Conservation (phyloP, 78 protist genomes). For the Dictyostelium capitatum region DNA sequence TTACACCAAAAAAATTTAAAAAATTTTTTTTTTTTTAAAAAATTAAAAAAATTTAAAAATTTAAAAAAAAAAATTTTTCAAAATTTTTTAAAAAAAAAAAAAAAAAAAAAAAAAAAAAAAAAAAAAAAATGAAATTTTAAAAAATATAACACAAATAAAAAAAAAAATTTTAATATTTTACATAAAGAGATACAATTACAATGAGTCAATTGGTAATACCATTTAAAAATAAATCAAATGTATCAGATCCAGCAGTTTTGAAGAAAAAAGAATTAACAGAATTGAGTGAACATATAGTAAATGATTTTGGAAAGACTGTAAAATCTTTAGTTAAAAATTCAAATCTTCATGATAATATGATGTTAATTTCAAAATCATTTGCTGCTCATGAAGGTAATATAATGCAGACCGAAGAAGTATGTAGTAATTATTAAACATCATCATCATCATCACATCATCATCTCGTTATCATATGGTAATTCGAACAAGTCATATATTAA, state of each 20-base stretch:
- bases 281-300: conserved; percentile 37
- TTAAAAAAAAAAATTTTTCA: too few relatives aligned
- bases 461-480: too few relatives aligned
- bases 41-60: too few relatives aligned
- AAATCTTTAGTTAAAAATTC: conserved; percentile 65
- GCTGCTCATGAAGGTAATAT: conserved; percentile 58
- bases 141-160: too few relatives aligned
- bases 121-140: too few relatives aligned
- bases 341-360: conserved; percentile 65
- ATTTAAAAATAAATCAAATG: background rate
- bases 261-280: conserved; percentile 68
- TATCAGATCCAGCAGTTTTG: conserved; percentile 30
- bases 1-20: too few relatives aligned
- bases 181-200: background rate
- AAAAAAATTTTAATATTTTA: too few relatives aligned
- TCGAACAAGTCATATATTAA: too few relatives aligned
- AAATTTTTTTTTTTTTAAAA: background rate
- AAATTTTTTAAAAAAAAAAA: too few relatives aligned
- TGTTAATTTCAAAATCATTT: conserved; percentile 48
- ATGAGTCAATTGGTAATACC: conserved; percentile 22
- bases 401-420: conserved; percentile 59
- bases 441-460: too few relatives aligned
- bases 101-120: too few relatives aligned
- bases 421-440: too few relatives aligned
- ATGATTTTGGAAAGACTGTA: conserved; percentile 43